Evolutionary conservation across 495 filamentous ascomycete genomes (phyloP), one percentile per base, ranked within the genome.

Genomic region (Penicillium soppii): DNA sequence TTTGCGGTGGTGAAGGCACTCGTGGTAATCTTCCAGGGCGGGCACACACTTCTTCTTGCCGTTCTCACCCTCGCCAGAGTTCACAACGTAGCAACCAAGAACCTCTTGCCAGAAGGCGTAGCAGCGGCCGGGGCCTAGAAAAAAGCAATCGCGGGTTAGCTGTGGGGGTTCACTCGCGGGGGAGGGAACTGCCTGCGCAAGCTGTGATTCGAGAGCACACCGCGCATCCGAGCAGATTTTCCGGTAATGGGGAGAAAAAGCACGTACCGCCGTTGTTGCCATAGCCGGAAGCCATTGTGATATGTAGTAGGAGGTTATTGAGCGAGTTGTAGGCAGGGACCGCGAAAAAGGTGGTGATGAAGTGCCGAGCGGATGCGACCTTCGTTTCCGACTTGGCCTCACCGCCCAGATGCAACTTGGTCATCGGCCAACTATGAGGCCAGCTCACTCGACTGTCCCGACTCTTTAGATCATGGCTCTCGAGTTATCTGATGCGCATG

Each of bases 71-170:
- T 83, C 71, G 44, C 75, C 79, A 41, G 87, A 84, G 71, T 92
- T 92, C 64, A 91, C 81, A 40, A 92, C 88, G 66, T 95, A 95
- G 81, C 90, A 95, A 59, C 87, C 87, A 55, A 95, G 84, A 47
- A 91, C 75, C 63, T 95, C 90, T 74, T 95, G 94, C 95, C 95
- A 99, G 83, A 97, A 99, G 67, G 90, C 88, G 73, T 95, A 97
- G 85, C 94, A 99, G 75, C 95, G 86, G 61, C 83, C 84, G 53
- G 84, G 87, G 62, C 90, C 92, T 96, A 69, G 48, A 58, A 47
- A 47, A 49, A 58, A 61, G 49, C 50, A 50, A 22, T 29, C 23
- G 47, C 10, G 41, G 22, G 56, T 72, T 59, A 72, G 69, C 55
- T 45, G 44, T n/a, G n/a, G n/a, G n/a, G 25, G 20, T 32, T 46